phyloP scores from a whole-genome alignment of 1,284 basidiomycete species.

The Puccinia polysora region DNA sequence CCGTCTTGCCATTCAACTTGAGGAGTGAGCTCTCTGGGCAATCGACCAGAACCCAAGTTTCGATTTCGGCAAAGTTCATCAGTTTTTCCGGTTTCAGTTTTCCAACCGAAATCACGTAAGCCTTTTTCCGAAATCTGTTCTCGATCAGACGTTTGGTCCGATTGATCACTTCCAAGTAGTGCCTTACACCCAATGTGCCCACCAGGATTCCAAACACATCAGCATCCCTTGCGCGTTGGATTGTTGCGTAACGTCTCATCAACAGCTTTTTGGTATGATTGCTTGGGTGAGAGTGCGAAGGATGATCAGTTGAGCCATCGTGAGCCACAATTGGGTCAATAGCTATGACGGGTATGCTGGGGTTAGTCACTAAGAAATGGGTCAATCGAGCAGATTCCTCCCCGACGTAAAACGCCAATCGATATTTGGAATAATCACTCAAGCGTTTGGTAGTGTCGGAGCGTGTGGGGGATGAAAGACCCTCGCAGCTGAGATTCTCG shows the following conservation, averaged over 20 bases:
- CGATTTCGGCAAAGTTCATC: conserved; percentile 92
- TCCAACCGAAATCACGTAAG: conserved; percentile 89
- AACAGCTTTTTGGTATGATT: conserved; percentile 66
- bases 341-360: conserved; percentile 61
- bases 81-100: conserved; percentile 93
- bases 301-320: conserved; percentile 56
- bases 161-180: conserved; percentile 73
- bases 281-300: conserved; percentile 59
- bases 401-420: conserved; percentile 54
- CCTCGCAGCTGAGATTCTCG: neutral
- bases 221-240: conserved; percentile 84
- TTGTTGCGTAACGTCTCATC: conserved; percentile 81
- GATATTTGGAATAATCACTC: conserved; percentile 19
- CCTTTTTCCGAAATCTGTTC: conserved; percentile 64
- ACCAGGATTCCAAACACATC: conserved; percentile 94
- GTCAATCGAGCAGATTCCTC: conserved; percentile 15
- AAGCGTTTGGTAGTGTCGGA: neutral
- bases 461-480: conserved; percentile 1
- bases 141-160: conserved; percentile 66
- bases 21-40: conserved; percentile 90
- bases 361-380: conserved; percentile 44
- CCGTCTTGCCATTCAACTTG: conserved; percentile 13
- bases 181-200: conserved; percentile 87
- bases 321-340: conserved; percentile 59
- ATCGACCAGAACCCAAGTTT: conserved; percentile 90